Evolutionary conservation across 2,329 filamentous ascomycete genomes (phyloP).

Genomic region (Alternaria triticimaculans): DNA sequence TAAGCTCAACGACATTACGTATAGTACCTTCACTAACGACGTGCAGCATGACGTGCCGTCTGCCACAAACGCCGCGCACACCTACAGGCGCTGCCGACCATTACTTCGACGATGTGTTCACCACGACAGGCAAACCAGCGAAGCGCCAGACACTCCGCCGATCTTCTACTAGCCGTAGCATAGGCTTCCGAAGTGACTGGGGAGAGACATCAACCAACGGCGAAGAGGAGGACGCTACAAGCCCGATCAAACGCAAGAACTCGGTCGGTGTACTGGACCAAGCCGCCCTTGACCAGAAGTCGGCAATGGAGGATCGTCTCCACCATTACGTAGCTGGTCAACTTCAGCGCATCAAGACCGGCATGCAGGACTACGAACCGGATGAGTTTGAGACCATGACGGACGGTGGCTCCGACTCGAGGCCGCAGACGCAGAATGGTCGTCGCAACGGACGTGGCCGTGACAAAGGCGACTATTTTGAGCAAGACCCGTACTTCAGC

Average conservation of each 20-base stretch:
- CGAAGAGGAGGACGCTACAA: slow-evolving; percentile 42
- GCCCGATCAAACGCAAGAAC: slow-evolving; percentile 49
- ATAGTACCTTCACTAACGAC: slow-evolving; percentile 50
- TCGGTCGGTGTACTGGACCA: slow-evolving; percentile 61
- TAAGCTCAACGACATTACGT: slow-evolving; percentile 58
- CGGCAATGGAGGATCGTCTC: slow-evolving; percentile 65
- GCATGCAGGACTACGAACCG: slow-evolving; percentile 60
- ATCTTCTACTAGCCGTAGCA: slow-evolving; percentile 82
- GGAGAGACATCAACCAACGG: slow-evolving; percentile 49
- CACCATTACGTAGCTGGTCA: slow-evolving; percentile 83
- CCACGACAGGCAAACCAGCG: slow-evolving; percentile 53
- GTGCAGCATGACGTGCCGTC: slow-evolving; percentile 36
- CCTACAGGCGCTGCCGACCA: slow-evolving; percentile 83
- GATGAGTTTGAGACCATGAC: slow-evolving; percentile 69
- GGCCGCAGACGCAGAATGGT: slow-evolving; percentile 33
- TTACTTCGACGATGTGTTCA: slow-evolving; percentile 94
- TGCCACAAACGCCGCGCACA: slow-evolving; percentile 87
- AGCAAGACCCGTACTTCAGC: slow-evolving; percentile 38
- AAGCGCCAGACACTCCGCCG: slow-evolving; percentile 69
- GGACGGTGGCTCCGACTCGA: slow-evolving; percentile 49
- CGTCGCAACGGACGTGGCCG: slow-evolving; percentile 23
- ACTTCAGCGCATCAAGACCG: slow-evolving; percentile 72
- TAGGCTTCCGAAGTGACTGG: slow-evolving; percentile 82
- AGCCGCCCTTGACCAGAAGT: slow-evolving; percentile 52
- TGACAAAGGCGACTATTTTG: slow-evolving; percentile 37